These are phyloP conservation scores for Psilocybe subaeruginosa DNA, from an alignment of 768 basidiomycete genomes.

Conservation along the genomic window DNA sequence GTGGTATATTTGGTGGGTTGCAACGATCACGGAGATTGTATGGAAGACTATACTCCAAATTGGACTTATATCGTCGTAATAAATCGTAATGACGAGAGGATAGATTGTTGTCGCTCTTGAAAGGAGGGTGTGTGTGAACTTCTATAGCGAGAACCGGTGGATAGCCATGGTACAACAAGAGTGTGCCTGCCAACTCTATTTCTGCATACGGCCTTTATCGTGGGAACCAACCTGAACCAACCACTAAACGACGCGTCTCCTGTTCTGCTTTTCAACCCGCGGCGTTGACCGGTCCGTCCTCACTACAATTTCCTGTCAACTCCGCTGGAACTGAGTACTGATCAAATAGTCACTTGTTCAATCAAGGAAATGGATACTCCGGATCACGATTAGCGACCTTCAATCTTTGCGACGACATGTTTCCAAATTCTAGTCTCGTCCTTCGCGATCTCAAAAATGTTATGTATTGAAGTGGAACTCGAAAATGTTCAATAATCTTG, in stretches of 20 bases:
- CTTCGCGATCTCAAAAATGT: too few relatives aligned
- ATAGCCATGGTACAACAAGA: not conserved
- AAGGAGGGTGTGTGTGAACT: conserved; percentile 5
- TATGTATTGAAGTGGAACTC: too few relatives aligned
- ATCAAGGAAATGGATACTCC: too few relatives aligned
- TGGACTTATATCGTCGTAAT: not conserved
- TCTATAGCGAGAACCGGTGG: conserved; percentile 5
- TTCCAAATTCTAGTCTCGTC: too few relatives aligned
- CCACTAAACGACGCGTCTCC: not conserved
- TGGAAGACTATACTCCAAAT: not conserved
- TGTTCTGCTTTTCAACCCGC: too few relatives aligned
- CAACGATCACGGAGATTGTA: not conserved
- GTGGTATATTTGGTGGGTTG: not conserved
- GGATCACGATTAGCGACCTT: too few relatives aligned
- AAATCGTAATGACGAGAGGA: not conserved
- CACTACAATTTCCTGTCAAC: too few relatives aligned
- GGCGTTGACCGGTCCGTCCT: not conserved
- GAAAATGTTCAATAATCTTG: too few relatives aligned
- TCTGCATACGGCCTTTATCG: not conserved
- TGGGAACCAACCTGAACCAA: not conserved
- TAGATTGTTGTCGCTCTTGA: not conserved
- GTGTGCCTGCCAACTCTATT: not conserved
- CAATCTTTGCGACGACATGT: too few relatives aligned
- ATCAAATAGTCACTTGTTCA: too few relatives aligned
- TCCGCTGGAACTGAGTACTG: too few relatives aligned